A percentile compares a stretch with the other conserved stretches of the same genome.
phyloP scores from a whole-genome alignment of 192 early-diverging fungal species.

The Rhizoclosmatium globosum region DNA sequence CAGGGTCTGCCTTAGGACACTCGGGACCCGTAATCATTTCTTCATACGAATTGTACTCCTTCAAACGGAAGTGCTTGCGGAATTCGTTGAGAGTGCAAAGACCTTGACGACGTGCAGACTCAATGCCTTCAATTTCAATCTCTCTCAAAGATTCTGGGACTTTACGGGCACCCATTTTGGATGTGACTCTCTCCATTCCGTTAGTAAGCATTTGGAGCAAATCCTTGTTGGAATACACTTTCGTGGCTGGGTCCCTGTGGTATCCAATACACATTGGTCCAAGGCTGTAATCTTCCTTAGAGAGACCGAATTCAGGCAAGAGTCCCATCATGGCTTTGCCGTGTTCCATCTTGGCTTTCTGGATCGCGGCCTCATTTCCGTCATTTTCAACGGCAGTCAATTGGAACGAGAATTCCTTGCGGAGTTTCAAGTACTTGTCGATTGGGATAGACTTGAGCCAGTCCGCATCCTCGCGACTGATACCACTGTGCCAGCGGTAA shows the following conservation, averaged over 20 bases:
- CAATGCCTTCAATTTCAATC: conserved; percentile 56
- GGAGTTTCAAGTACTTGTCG: not conserved
- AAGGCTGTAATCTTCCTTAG: conserved; percentile 1
- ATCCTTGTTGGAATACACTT: conserved; percentile 39
- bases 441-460: conserved; percentile 39
- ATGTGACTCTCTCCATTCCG: conserved; percentile 6
- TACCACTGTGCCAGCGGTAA: conserved; percentile 57
- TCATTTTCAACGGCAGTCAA: not conserved
- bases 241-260: conserved; percentile 39
- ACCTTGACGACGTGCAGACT: conserved; percentile 47
- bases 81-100: conserved; percentile 62
- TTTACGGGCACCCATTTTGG: conserved; percentile 49
- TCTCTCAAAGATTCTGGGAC: conserved; percentile 45
- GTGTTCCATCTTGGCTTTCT: conserved; percentile 13
- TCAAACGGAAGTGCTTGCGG: conserved; percentile 45
- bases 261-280: conserved; percentile 43
- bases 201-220: conserved; percentile 12
- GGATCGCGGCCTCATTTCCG: conserved; percentile 29
- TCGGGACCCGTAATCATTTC: conserved; percentile 42
- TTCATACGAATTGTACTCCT: conserved; percentile 37
- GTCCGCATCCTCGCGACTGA: conserved; percentile 44
- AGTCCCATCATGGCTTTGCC: not conserved
- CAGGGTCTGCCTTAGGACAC: conserved; percentile 24
- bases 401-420: conserved; percentile 1
- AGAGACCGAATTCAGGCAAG: conserved; percentile 6